Evolutionary conservation across 768 basidiomycete species (phyloP), one percentile per base, ranked within the genome.

Genomic region (Filobasidium wieringae): DNA sequence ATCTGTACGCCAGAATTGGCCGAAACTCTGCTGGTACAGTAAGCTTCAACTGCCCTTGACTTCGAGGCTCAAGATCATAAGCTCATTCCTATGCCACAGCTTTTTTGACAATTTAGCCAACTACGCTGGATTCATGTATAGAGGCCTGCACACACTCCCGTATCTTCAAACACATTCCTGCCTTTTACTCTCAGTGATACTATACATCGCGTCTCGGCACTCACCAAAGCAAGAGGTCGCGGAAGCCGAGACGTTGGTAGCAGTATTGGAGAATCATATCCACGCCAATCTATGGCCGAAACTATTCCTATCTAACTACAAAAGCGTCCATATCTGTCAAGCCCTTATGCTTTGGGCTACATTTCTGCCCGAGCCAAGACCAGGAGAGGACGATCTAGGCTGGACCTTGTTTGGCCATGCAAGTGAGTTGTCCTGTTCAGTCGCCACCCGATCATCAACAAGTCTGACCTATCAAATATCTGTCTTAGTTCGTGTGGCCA

Each of bases 321-420:
- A 57, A 19, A 57, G 56, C 34, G 56, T 57, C 2, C 24, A 57
- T 8, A 57, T 57, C 8, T 49, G 45, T 34, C 56, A 57, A 37
- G 56, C 56, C 26, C 51, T 45, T 19, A 57, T 57, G 56, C 1
- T 57, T 8, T 57, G 56, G 56, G 56, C 56, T 4, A 37, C 56
- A 17, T 57, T 57, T 30, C 6, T 50, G 0, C 43, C 56, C 19
- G 56, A 57, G 51, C 45, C 56, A 2, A 50, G 47, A n/a, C 47
- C 49, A 1, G 56, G 56, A 19, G 56, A 57, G 27, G 56, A 57
- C 4, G 56, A 57, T 40, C 36, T 57, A 7, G 56, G 56, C 32
- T 57, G 56, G 56, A 49, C 56, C 5, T 34, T 57, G 24, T 57
- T 57, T 57, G 56, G 56, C 3, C 56, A 57, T 30, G 56, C 56